Conservation (phyloP, 805 yeast species). For the Lachancea mirantina region DNA sequence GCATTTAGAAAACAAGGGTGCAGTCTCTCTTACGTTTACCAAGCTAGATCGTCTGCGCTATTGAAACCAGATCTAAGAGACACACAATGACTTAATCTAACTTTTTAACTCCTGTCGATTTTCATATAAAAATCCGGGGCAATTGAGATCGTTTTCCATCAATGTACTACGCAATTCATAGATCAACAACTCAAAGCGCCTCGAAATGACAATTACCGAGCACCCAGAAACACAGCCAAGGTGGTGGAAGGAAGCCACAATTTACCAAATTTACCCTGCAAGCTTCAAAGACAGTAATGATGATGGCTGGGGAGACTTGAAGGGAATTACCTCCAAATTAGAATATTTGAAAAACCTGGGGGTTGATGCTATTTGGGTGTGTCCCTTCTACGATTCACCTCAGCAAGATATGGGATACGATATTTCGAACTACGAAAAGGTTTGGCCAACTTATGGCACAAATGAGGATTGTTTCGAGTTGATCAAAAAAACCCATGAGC, state of each 20-base stretch:
- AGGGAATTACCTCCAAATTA: constrained; percentile 44
- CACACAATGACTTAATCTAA: no score
- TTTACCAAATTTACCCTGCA: constrained; percentile 58
- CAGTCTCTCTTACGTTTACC: no score
- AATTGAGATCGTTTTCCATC: no score
- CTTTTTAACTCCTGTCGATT: no score
- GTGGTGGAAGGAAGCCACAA: constrained; percentile 53
- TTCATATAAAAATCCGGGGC: no score
- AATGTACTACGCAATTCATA: no score
- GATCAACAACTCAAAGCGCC: no score
- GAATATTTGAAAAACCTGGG: constrained; percentile 47
- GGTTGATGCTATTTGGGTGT: constrained; percentile 47
- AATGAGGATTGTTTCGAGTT: constrained; percentile 45
- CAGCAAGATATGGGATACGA: constrained; percentile 61
- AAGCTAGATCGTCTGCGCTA: no score
- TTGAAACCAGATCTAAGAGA: no score
- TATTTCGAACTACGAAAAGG: constrained; percentile 44
- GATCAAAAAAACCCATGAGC: constrained; percentile 40
- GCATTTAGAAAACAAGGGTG: no score
- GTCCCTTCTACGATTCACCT: constrained; percentile 53
- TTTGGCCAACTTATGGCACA: constrained; percentile 48
- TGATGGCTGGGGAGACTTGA: constrained; percentile 53
- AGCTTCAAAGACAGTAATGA: constrained; percentile 52
- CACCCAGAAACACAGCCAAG: no score
- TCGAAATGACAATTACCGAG: no score